Base-by-base conservation (phyloP, 192 early-diverging fungal genomes). In the Linnemannia hyalina region DNA sequence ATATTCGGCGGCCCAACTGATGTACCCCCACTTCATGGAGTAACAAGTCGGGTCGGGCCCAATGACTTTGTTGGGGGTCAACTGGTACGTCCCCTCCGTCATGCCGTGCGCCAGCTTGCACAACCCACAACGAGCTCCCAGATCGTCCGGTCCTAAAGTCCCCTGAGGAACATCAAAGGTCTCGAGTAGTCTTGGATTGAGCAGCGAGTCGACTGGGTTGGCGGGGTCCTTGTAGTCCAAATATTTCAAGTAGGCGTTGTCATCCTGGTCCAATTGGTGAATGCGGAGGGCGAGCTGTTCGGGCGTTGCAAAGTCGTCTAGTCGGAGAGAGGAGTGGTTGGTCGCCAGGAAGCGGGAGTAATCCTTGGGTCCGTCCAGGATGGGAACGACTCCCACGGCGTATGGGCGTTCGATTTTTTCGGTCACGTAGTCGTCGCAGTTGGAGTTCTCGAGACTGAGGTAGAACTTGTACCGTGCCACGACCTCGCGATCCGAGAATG, bases 361-460 rank as follows among this genome's bases (percentile, higher is more conserved):
- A 63, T 88, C 76, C 35, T 47, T 47, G 16, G 88, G 88, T 35
- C 88, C 88, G 41, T 80, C 82, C 5, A 88, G 47, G 18, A 88
- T 81, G 18, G 82, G 88, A 26, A 88, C 79, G 18, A 65, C 72
- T 4, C 88, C 82, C 6, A 54, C 49, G 11, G 68, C 41, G 65
- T 80, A 85, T 18, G 73, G 70, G 18, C 78, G 73, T n/a, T 80
- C 77, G 8, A 87, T 57, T 41, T 87, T 87, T 68, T 87, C 85
- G 0, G 80, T 70, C 8, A 88, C 82, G 54, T 88, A 88, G 74
- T 85, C 75, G 57, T 81, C 57, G 42, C 88, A 88, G 68, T 85
- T 88, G 68, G 70, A 68, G 65, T 81, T 83, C 41, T 88, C 88
- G 42, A 88, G 41, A 16, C 68, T 72, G 29, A 88, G 78, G 49